phyloP scores from a whole-genome alignment of 2,329 filamentous ascomycete genomes.

The Hymenoscyphus repandus region DNA sequence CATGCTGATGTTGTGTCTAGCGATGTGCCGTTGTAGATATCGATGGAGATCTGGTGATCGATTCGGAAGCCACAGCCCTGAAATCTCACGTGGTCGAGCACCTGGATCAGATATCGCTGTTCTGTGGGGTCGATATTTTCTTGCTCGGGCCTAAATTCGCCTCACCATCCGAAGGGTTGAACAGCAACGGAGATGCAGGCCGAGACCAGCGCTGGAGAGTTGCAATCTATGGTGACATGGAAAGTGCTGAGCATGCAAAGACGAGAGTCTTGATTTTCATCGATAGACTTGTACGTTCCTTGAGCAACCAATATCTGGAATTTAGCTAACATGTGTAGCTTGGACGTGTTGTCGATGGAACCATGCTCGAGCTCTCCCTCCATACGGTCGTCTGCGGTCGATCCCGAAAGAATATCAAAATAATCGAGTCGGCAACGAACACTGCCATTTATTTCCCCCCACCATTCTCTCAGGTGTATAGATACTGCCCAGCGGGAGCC shows the following conservation, averaged over 20 bases:
- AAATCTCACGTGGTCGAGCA: slow-evolving; percentile 74
- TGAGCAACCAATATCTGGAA: slow-evolving; percentile 9
- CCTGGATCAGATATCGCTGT: slow-evolving; percentile 79
- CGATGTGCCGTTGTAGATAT: slow-evolving; percentile 91
- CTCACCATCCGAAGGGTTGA: slow-evolving; percentile 68
- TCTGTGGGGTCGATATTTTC: slow-evolving; percentile 95
- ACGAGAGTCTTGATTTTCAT: slow-evolving; percentile 95
- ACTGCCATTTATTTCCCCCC: slow-evolving; percentile 98
- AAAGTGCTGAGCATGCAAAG: slow-evolving; percentile 96
- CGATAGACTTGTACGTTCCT: slow-evolving; percentile 44
- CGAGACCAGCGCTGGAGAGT: slow-evolving; percentile 85
- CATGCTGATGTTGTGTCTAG: slow-evolving; percentile 44
- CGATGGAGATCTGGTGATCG: slow-evolving; percentile 83
- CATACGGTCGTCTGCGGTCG: slow-evolving; percentile 91
- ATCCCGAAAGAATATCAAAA: slow-evolving; percentile 93
- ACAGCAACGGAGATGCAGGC: slow-evolving; percentile 71
- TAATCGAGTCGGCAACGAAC: slow-evolving; percentile 91
- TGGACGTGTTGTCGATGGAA: slow-evolving; percentile 68
- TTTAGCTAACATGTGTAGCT: slow-evolving; percentile 51
- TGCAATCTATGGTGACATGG: slow-evolving; percentile 89
- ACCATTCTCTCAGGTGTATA: slow-evolving; percentile 85
- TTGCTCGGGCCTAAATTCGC: slow-evolving; percentile 84
- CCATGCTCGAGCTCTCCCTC: slow-evolving; percentile 78
- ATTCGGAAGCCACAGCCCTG: slow-evolving; percentile 59
- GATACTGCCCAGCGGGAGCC: slow-evolving; percentile 80